phyloP scores from a whole-genome alignment of 441 rosid genomes.

The Erodium moschatum region DNA sequence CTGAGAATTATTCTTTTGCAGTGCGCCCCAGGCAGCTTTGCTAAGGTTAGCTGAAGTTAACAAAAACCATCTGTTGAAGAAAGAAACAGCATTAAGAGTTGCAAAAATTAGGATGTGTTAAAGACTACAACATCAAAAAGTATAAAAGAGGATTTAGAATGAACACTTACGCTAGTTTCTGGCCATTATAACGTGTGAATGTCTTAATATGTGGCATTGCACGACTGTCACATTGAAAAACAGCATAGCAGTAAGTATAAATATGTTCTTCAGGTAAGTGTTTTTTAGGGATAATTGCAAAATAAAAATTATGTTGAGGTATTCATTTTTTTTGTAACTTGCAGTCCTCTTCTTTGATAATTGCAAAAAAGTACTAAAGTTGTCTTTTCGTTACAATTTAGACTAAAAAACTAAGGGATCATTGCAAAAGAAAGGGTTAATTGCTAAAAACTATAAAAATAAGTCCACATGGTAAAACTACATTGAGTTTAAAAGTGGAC shows the following conservation, averaged over 20 bases:
- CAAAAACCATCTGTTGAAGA: constrained; percentile 61
- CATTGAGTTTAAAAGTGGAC: no score
- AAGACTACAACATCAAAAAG: constrained; percentile 9
- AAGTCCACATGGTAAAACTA: no score
- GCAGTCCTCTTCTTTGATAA: no score
- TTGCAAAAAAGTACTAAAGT: no score
- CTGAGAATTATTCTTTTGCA: constrained; percentile 86
- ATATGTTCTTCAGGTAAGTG: no score
- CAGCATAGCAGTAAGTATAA: constrained; percentile 18
- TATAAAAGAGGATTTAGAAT: constrained; percentile 6
- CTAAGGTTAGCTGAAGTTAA: constrained; percentile 87
- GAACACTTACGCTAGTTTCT: constrained; percentile 66
- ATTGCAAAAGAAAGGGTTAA: no score
- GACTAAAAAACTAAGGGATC: no score
- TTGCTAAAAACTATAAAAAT: no score
- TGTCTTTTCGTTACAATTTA: no score
- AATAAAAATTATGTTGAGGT: no score
- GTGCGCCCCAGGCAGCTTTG: constrained; percentile 97
- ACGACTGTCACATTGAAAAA: constrained; percentile 38
- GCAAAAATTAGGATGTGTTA: neutral
- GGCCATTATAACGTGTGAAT: constrained; percentile 64
- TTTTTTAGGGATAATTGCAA: no score
- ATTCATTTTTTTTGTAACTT: no score
- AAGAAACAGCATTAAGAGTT: neutral
- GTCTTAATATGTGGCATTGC: constrained; percentile 98